Percentiles rank a stretch among this genome's conserved stretches.
phyloP scores from a whole-genome alignment of 306 rosid species.

The Comarum palustre region DNA sequence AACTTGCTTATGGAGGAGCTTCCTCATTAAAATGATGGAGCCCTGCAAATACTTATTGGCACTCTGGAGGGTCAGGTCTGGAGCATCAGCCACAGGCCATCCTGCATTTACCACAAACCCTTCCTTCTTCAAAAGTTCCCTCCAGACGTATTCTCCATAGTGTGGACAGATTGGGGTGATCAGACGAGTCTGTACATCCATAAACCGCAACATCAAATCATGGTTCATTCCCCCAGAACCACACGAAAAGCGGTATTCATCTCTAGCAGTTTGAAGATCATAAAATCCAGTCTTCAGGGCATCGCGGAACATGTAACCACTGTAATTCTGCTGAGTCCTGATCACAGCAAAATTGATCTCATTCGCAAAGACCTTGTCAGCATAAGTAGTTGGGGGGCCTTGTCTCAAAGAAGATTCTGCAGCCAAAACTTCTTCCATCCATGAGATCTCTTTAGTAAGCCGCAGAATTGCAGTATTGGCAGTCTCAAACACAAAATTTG shows the following conservation, averaged over 20 bases:
- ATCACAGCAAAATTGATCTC: slow-evolving; percentile 76
- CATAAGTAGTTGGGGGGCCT: slow-evolving; percentile 74
- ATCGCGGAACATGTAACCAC: slow-evolving; percentile 72
- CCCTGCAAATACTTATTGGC: slow-evolving; percentile 87
- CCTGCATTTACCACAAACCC: slow-evolving; percentile 86
- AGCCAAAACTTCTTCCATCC: slow-evolving; percentile 72
- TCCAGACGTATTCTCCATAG: slow-evolving; percentile 83
- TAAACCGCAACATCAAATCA: slow-evolving; percentile 69
- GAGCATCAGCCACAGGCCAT: slow-evolving; percentile 73
- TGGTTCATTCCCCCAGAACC: slow-evolving; percentile 69
- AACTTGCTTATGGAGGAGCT: slow-evolving; percentile 83
- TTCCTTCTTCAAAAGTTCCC: slow-evolving; percentile 70
- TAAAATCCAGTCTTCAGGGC: slow-evolving; percentile 87
- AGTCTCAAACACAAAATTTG: slow-evolving; percentile 87
- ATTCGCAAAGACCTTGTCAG: slow-evolving; percentile 77
- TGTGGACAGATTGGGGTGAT: slow-evolving; percentile 89
- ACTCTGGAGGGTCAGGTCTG: slow-evolving; percentile 68
- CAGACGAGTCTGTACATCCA: slow-evolving; percentile 95
- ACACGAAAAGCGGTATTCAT: slow-evolving; percentile 83
- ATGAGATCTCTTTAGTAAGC: slow-evolving; percentile 76
- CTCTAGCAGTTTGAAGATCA: slow-evolving; percentile 88
- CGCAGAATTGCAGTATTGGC: slow-evolving; percentile 86
- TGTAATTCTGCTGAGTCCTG: slow-evolving; percentile 70
- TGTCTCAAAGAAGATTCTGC: slow-evolving; percentile 67
- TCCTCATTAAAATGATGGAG: slow-evolving; percentile 71